Conservation (phyloP, 2,329 filamentous ascomycete species). For the Xylariales sp. region DNA sequence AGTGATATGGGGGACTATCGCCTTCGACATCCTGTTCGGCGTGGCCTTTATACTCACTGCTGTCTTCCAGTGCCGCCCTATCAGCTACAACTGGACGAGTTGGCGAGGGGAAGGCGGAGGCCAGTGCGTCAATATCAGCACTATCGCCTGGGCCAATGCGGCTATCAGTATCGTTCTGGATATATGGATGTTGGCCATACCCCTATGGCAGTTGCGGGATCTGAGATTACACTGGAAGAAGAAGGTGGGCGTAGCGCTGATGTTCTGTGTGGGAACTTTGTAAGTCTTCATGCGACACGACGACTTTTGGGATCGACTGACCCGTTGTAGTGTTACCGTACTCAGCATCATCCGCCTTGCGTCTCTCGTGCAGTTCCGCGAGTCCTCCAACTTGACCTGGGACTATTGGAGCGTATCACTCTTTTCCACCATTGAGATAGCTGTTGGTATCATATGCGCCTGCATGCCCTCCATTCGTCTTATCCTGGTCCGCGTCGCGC, state of each 20-base stretch:
- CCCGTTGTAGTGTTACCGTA: constrained; percentile 24
- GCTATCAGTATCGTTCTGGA: constrained; percentile 37
- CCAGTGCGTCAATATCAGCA: constrained; percentile 23
- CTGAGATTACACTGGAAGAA: constrained; percentile 40
- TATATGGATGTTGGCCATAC: constrained; percentile 35
- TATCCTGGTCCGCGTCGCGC: constrained; percentile 8
- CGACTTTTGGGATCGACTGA: no score
- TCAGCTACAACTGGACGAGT: constrained; percentile 19
- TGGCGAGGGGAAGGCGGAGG: constrained; percentile 29
- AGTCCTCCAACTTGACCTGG: constrained; percentile 25
- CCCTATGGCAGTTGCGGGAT: constrained; percentile 34
- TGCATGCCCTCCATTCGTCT: constrained; percentile 24
- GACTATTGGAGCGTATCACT: constrained; percentile 23
- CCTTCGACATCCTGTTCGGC: constrained; percentile 16
- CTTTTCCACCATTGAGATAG: constrained; percentile 31
- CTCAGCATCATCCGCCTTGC: constrained; percentile 26
- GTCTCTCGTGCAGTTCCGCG: constrained; percentile 23
- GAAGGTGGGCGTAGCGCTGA: constrained; percentile 36
- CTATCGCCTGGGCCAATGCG: constrained; percentile 30
- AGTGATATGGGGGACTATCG: neutral
- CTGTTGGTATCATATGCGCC: constrained; percentile 29
- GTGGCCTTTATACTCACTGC: constrained; percentile 17
- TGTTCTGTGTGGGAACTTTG: constrained; percentile 42
- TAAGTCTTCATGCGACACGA: neutral
- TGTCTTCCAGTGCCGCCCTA: constrained; percentile 20